Evolutionary conservation across 179 eudicot species (phyloP), one percentile per base, ranked within the genome.

Genomic region (Actinidia chinensis): DNA sequence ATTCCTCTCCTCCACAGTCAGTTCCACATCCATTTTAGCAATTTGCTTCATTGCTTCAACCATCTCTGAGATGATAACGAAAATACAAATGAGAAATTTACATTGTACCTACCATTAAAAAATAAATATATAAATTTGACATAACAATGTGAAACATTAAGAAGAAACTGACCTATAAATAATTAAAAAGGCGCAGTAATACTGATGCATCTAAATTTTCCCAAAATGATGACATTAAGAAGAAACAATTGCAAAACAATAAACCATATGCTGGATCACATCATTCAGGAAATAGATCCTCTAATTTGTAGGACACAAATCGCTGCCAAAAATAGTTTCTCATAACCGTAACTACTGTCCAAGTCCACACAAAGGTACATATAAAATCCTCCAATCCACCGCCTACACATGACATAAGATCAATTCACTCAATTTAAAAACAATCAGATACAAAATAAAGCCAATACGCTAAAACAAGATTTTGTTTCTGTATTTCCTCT

Each of bases 11-110:
- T 83, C 86, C n/a, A 73, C 81, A 17, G 81, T 83, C 66, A 80
- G 75, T 48, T 80, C 86, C 51, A 80, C 75, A 76, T 83, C 79
- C 72, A 80, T 10, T 61, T 80, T 80, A 1, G 86, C 86, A 55
- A 83, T 81, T 50, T 83, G 73, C 70, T 80, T 83, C 86, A 83
- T 83, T 52, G 81, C 76, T 52, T 83, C 86, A 43, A 83, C 86
- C 86, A 83, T 83, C 66, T 83, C 85, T 83, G 75, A 28, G 33
- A 28, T 28, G 33, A 28, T 28, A 28, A 28, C 33, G 33, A 28
- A 28, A 28, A 28, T 28, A 28, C 76, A 79, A 69, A 71, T 48
- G 23, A 4, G 15, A 66, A 4, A 25, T 68, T 28, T 28, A 28
- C 33, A 28, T 28, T 28, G 33, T 28, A 28, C 33, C 33, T 28